Evolutionary conservation across 805 yeast genomes (phyloP).

Genomic region (Barnettozyma californica): DNA sequence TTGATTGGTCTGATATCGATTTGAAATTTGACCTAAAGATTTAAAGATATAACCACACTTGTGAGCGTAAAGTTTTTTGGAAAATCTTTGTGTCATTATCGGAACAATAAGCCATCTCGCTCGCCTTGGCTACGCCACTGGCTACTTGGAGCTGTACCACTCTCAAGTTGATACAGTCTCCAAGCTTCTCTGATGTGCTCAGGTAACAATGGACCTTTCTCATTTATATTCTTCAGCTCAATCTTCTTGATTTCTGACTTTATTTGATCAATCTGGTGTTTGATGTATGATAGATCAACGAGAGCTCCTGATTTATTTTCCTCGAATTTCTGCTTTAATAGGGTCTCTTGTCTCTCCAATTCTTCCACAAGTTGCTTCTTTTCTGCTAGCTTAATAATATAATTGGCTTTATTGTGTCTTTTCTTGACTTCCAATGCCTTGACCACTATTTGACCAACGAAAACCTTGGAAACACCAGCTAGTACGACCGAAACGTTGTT

Average conservation of each 20-base stretch:
- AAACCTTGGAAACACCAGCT: conserved; percentile 83
- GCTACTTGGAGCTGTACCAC: conserved; percentile 53
- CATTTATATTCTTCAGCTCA: conserved; percentile 30
- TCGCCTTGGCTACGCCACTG: conserved; percentile 72
- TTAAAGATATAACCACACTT: neutral
- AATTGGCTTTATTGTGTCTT: conserved; percentile 39
- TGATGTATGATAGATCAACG: conserved; percentile 9
- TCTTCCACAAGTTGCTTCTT: conserved; percentile 34
- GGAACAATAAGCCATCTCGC: conserved; percentile 63
- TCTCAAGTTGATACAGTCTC: conserved; percentile 67
- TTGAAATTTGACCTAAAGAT: conserved; percentile 4
- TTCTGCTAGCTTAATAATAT: conserved; percentile 30
- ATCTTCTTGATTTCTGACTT: conserved; percentile 23
- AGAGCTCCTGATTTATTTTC: conserved; percentile 5
- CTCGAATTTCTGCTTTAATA: conserved; percentile 30
- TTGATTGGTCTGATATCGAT: conserved; percentile 19
- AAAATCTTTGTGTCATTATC: conserved; percentile 30
- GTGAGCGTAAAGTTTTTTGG: neutral
- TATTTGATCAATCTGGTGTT: conserved; percentile 18
- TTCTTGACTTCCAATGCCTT: conserved; percentile 69
- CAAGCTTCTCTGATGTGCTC: conserved; percentile 88
- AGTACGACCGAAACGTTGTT: conserved; percentile 74
- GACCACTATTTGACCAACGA: conserved; percentile 86
- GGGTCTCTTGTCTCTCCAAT: conserved; percentile 32
- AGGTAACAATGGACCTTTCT: conserved; percentile 62